phyloP scores from a whole-genome alignment of 2,329 filamentous ascomycete species.

The Colletotrichum truncatum region DNA sequence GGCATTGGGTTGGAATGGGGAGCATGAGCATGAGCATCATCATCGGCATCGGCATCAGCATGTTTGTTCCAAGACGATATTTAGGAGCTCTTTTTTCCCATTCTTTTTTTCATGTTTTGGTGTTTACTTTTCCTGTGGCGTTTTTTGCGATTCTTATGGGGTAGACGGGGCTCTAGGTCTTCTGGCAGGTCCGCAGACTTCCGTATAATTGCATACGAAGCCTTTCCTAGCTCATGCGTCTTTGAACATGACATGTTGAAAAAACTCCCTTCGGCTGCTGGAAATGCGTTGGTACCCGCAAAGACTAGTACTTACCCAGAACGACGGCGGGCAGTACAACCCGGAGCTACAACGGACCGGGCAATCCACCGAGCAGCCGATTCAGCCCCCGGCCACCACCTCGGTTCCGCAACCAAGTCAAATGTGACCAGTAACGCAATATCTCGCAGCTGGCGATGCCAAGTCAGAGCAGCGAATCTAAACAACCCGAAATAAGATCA shows the following conservation, averaged over 20 bases:
- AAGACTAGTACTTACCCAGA: too few species aligned
- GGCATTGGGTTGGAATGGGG: too few species aligned
- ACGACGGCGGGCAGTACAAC: too few species aligned
- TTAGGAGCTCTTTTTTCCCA: background rate
- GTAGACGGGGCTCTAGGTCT: background rate
- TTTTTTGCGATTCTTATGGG: background rate
- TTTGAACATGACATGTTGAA: background rate
- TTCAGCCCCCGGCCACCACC: too few species aligned
- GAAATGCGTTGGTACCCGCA: background rate
- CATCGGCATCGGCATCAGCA: background rate
- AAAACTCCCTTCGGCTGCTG: background rate
- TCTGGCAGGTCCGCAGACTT: background rate
- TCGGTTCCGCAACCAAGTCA: too few species aligned
- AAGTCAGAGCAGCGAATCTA: too few species aligned
- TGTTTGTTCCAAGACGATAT: conserved; percentile 4
- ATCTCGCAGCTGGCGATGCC: too few species aligned
- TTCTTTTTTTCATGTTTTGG: background rate
- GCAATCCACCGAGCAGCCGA: too few species aligned
- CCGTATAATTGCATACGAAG: background rate
- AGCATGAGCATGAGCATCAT: background rate
- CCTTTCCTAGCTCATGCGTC: background rate
- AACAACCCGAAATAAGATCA: too few species aligned
- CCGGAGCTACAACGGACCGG: too few species aligned
- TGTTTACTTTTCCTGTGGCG: background rate
- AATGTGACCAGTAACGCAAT: too few species aligned